These are phyloP conservation scores for cucumber (Cucumis sativus) DNA, from an alignment of 306 rosid species.

Conservation along the genomic window DNA sequence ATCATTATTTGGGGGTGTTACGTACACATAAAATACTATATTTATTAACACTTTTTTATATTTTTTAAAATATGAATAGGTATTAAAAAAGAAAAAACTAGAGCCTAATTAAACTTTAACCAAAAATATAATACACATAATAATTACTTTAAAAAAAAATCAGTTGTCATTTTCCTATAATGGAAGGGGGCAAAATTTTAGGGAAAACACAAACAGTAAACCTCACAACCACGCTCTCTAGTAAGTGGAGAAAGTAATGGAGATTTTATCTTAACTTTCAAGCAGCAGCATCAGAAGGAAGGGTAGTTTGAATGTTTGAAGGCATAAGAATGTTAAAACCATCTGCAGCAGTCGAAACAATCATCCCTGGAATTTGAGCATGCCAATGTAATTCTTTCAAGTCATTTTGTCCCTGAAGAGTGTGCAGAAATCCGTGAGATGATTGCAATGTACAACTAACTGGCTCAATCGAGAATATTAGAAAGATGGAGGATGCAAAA, in stretches of 20 bases:
- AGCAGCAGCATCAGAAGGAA: conserved; percentile 42
- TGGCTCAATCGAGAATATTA: not conserved
- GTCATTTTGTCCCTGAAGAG: conserved; percentile 74
- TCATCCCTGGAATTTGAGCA: conserved; percentile 90
- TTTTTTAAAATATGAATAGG: no score
- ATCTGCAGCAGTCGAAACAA: conserved; percentile 83
- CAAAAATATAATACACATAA: not conserved
- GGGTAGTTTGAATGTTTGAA: conserved; percentile 69
- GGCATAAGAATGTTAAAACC: conserved; percentile 93
- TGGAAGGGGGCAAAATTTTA: not conserved
- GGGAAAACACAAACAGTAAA: not conserved
- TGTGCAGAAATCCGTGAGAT: not conserved
- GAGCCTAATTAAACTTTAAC: not conserved
- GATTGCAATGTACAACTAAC: not conserved
- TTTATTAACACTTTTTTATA: no score
- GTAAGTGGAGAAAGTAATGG: not conserved
- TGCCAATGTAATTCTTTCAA: conserved; percentile 95
- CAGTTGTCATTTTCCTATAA: not conserved
- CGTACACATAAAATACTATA: no score
- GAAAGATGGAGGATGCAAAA: not conserved
- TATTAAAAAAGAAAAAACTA: not conserved
- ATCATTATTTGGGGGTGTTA: no score
- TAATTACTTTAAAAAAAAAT: not conserved
- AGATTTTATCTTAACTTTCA: not conserved
- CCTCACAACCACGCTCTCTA: not conserved